These are phyloP conservation scores for Euphorbia celastroides DNA, from an alignment of 441 rosid genomes.

Conservation along the genomic window DNA sequence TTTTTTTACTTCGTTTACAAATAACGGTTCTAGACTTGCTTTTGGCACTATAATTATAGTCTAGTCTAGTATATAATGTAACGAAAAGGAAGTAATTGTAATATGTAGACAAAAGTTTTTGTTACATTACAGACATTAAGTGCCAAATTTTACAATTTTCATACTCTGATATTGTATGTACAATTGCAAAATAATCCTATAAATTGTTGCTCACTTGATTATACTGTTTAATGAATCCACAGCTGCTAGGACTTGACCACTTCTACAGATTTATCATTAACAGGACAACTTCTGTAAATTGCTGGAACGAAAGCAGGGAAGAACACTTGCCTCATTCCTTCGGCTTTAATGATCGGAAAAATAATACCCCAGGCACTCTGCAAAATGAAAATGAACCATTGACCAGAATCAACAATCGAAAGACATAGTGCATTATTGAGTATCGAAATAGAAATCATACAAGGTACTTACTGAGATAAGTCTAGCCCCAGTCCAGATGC, in stretches of 20 bases:
- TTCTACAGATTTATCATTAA: constrained; percentile 2
- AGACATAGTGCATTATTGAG: too few species aligned
- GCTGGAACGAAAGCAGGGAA: constrained; percentile 83
- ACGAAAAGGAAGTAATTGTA: too few species aligned
- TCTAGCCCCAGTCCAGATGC: constrained; percentile 74
- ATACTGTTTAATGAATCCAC: not conserved
- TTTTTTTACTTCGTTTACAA: too few species aligned
- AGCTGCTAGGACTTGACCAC: not conserved
- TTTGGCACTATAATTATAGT: too few species aligned
- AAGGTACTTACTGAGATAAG: constrained; percentile 44
- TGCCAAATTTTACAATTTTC: not conserved
- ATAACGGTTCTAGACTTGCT: too few species aligned
- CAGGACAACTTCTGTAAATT: constrained; percentile 52
- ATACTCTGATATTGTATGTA: not conserved
- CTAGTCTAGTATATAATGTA: too few species aligned
- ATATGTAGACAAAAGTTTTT: not conserved
- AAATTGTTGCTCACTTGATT: not conserved
- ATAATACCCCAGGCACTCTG: constrained; percentile 90
- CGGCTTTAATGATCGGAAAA: constrained; percentile 81
- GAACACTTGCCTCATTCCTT: constrained; percentile 92
- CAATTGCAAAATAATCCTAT: not conserved
- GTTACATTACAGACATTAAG: not conserved
- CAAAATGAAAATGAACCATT: not conserved
- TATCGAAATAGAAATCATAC: too few species aligned
- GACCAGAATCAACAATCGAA: too few species aligned